Evolutionary conservation across 148 eudicot genomes (phyloP).

Genomic region (Camellia japonica): DNA sequence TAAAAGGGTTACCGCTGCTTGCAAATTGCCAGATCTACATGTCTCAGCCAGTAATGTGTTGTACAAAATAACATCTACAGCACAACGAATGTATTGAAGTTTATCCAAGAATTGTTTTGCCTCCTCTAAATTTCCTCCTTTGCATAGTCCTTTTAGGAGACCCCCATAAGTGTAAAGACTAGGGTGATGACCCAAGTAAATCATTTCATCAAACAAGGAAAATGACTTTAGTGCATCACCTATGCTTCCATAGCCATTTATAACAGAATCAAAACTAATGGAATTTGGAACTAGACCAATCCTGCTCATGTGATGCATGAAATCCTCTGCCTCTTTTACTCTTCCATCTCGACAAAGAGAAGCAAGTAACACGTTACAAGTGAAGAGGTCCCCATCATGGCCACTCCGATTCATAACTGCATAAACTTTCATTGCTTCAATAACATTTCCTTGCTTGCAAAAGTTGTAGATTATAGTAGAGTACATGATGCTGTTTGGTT

Average conservation of each 20-base stretch:
- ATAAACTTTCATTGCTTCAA: constrained; percentile 52
- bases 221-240: constrained; percentile 61
- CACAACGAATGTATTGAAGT: constrained; percentile 48
- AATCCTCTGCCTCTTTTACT: constrained; percentile 55
- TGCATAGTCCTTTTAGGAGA: constrained; percentile 71
- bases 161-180: constrained; percentile 60
- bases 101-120: constrained; percentile 51
- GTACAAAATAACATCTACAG: constrained; percentile 48
- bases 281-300: constrained; percentile 56
- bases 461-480: constrained; percentile 56
- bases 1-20: constrained; percentile 47
- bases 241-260: constrained; percentile 51
- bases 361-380: constrained; percentile 58
- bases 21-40: constrained; percentile 54
- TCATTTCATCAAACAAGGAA: constrained; percentile 61
- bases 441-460: constrained; percentile 53
- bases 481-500: constrained; percentile 49
- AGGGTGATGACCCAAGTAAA: constrained; percentile 51
- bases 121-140: constrained; percentile 48
- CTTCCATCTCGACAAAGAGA: constrained; percentile 52
- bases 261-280: constrained; percentile 53
- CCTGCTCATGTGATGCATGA: constrained; percentile 60
- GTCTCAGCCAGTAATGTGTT: constrained; percentile 60
- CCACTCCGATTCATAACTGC: constrained; percentile 44
- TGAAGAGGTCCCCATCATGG: constrained; percentile 32